These are phyloP conservation scores for Nidula microcarpa DNA, from an alignment of 768 basidiomycete genomes.

Conservation along the genomic window DNA sequence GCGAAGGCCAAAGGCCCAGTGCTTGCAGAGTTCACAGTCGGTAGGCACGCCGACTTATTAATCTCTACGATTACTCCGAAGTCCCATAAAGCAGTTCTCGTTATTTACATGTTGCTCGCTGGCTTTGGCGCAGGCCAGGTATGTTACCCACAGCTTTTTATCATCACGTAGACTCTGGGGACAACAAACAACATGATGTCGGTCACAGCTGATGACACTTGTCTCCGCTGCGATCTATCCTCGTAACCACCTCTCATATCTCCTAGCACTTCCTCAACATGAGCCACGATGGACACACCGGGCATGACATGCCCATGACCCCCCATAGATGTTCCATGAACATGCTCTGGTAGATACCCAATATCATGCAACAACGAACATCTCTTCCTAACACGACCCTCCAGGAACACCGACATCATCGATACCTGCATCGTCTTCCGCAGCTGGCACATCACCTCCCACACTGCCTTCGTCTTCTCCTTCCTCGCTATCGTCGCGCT, in stretches of 20 bases:
- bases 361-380: background rate
- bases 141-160: constrained; percentile 11
- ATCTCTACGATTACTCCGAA: constrained; percentile 28
- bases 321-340: constrained; percentile 60
- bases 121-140: constrained; percentile 62
- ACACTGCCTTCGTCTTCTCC: constrained; percentile 56
- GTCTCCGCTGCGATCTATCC: too few relatives aligned
- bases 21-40: too few relatives aligned
- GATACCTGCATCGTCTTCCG: constrained; percentile 81
- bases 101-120: constrained; percentile 58
- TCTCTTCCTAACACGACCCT: background rate
- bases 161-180: too few relatives aligned
- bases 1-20: too few relatives aligned
- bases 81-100: constrained; percentile 46
- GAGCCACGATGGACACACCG: constrained; percentile 46
- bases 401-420: constrained; percentile 73
- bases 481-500: constrained; percentile 62
- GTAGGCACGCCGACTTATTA: too few relatives aligned
- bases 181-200: too few relatives aligned
- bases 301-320: constrained; percentile 45
- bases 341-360: constrained; percentile 67
- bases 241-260: too few relatives aligned
- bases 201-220: too few relatives aligned
- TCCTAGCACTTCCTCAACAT: constrained; percentile 13
- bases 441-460: constrained; percentile 70